These are phyloP conservation scores for Candida coleopterorum DNA, from an alignment of 805 yeast species.

Conservation along the genomic window DNA sequence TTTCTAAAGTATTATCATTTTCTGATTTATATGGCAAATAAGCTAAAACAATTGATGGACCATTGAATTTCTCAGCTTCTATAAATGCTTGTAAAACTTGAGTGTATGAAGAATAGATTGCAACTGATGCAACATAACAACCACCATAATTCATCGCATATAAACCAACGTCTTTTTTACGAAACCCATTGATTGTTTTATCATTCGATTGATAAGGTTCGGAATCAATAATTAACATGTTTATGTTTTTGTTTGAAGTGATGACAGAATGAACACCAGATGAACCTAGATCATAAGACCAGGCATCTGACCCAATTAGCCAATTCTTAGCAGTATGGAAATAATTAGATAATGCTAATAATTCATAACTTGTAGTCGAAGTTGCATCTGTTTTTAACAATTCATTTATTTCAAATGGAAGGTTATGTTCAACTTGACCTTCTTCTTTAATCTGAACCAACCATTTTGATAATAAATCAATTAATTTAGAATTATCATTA, in stretches of 20 bases:
- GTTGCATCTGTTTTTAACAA: conserved; percentile 33
- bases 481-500: conserved; percentile 43
- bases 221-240: conserved; percentile 82
- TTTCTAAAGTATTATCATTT: conserved; percentile 61
- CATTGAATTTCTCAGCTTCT: conserved; percentile 85
- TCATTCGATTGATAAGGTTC: conserved; percentile 50
- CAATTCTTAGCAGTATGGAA: conserved; percentile 56
- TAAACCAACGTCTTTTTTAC: conserved; percentile 89
- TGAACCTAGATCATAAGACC: conserved; percentile 91
- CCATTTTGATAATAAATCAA: conserved; percentile 67
- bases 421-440: conserved; percentile 20
- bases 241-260: conserved; percentile 69
- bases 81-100: conserved; percentile 83
- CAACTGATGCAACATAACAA: conserved; percentile 90
- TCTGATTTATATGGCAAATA: conserved; percentile 74
- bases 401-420: conserved; percentile 28
- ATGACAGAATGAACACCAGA: conserved; percentile 87
- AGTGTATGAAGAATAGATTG: conserved; percentile 88
- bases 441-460: conserved; percentile 43
- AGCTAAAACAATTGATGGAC: conserved; percentile 89
- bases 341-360: conserved; percentile 43
- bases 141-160: conserved; percentile 92
- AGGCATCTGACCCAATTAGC: conserved; percentile 91
- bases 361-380: conserved; percentile 36
- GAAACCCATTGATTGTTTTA: conserved; percentile 38